phyloP scores from a whole-genome alignment of 495 filamentous ascomycete species.

The Glarea lozoyensis region DNA sequence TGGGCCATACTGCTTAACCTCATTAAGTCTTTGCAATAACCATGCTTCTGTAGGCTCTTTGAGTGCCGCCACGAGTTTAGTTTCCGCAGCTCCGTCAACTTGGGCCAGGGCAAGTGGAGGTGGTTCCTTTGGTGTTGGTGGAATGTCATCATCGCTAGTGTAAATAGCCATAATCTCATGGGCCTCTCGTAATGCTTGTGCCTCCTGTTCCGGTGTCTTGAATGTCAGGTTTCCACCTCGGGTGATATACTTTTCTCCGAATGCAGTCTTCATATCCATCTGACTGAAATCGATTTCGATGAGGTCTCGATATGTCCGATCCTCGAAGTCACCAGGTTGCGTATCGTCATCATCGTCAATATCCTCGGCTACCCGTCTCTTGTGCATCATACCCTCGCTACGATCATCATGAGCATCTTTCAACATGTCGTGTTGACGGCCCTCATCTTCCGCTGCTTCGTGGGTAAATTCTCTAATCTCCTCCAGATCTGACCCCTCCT shows the following conservation, averaged over 20 bases:
- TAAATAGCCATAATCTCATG: conserved; percentile 82
- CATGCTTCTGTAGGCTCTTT: conserved; percentile 12
- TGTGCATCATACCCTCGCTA: conserved; percentile 73
- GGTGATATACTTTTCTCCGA: conserved; percentile 29
- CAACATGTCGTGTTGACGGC: conserved; percentile 54
- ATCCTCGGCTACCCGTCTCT: conserved; percentile 46
- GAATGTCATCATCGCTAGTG: conserved; percentile 63
- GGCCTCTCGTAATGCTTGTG: conserved; percentile 62
- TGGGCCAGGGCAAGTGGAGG: conserved; percentile 14
- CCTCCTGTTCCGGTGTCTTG: conserved; percentile 53
- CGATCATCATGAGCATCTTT: conserved; percentile 63
- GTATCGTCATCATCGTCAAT: conserved; percentile 60
- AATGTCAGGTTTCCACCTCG: conserved; percentile 53
- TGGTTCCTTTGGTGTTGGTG: conserved; percentile 68
- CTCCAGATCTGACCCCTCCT: conserved; percentile 61
- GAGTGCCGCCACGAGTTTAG: conserved; percentile 6
- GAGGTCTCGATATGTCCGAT: conserved; percentile 28
- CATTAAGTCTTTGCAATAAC: conserved; percentile 13
- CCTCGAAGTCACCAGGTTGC: conserved; percentile 17
- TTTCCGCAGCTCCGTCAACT: conserved; percentile 8
- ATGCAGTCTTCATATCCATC: conserved; percentile 30
- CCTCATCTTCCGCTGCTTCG: conserved; percentile 62
- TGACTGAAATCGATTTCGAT: conserved; percentile 44
- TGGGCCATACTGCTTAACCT: conserved; percentile 16
- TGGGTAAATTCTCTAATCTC: conserved; percentile 67